Evolutionary conservation across 805 yeast genomes (phyloP), one percentile per base, ranked within the genome.

Genomic region (Cyberlindnera euphorbiae): DNA sequence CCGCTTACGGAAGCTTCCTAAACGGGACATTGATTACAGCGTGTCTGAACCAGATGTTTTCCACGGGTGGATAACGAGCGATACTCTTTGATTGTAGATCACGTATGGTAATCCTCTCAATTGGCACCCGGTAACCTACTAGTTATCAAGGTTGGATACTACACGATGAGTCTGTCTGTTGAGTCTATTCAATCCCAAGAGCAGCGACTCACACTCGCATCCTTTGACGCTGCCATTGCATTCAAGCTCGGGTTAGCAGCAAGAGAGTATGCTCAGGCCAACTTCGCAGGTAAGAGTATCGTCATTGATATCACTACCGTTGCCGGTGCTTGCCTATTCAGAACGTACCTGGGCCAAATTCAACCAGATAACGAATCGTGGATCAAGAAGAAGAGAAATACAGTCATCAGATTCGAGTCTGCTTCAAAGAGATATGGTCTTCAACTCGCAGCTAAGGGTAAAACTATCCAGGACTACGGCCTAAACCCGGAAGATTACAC

Each of bases 281-380:
- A 43, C 9, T 60, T 44, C 32, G 59, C 62, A 12, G 55, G 55
- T 2, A 13, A 22, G 14, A 22, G 35, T 4, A 41, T 73, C 17
- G 69, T 69, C 9, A 67, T 76, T 38, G 76, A 75, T 39, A 64
- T 76, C 42, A 53, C 74, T 11, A 54, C 69, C 6, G 44, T 66
- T 5, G 56, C 61, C 17, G 77, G 76, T 4, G 74, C 69, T 28
- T 60, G 62, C 12, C 49, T 74, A 23, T 75, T 72, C 61, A 74
- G 73, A 41, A 45, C 69, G 6, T 60, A 55, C 17, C 13, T 32
- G 9, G 53, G 51, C 12, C 32, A 52, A 9, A 47, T 58, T 6
- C 58, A 66, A 13, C 54, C 59, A n/a, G 80, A 74, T 44, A 75
- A 76, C 41, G 81, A 75, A 40, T 46, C 52, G 22, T 76, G 80